These are phyloP conservation scores for Cordyceps cateniannulata DNA, from an alignment of 2,329 filamentous ascomycete genomes.

Conservation along the genomic window DNA sequence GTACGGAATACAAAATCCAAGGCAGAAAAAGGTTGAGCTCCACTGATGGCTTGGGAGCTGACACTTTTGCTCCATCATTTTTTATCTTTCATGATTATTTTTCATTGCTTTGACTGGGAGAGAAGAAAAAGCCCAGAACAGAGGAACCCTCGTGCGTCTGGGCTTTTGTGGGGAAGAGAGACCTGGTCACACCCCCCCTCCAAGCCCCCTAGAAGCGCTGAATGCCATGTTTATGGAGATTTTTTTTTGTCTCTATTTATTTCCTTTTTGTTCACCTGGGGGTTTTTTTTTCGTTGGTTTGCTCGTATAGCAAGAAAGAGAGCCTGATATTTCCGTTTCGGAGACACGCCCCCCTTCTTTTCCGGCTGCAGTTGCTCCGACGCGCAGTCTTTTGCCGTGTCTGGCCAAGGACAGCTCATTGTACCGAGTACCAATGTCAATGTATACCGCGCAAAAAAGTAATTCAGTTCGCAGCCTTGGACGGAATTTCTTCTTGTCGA, in stretches of 20 bases:
- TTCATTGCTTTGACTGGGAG: neutral
- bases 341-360: neutral
- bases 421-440: too few relatives aligned
- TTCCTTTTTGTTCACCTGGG: neutral
- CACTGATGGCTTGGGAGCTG: constrained; percentile 3
- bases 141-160: neutral
- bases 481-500: neutral
- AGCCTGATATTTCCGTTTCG: constrained; percentile 1
- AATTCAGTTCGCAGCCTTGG: too few relatives aligned
- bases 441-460: too few relatives aligned
- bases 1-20: neutral
- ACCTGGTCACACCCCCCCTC: neutral
- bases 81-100: neutral
- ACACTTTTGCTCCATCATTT: neutral
- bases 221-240: neutral
- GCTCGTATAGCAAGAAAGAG: neutral
- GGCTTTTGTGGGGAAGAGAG: neutral
- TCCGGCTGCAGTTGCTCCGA: neutral
- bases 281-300: neutral
- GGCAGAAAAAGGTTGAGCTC: neutral
- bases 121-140: neutral
- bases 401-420: neutral
- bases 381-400: neutral
- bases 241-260: neutral
- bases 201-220: neutral